These are phyloP conservation scores for Talaromyces rugulosus DNA, from an alignment of 2,329 filamentous ascomycete genomes.

Conservation along the genomic window DNA sequence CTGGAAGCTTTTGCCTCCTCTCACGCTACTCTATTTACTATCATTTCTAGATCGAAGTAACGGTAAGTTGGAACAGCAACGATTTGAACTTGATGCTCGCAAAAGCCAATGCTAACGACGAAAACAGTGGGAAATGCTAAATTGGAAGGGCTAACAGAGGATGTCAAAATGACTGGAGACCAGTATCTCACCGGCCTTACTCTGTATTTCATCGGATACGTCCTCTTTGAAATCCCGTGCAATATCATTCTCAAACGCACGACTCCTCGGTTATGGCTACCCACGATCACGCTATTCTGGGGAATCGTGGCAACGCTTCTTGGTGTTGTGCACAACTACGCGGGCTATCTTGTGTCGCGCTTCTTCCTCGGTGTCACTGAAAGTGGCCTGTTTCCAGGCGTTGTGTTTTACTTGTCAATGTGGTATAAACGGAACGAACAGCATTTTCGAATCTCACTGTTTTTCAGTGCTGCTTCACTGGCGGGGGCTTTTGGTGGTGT, in stretches of 20 bases:
- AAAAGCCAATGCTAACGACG: not conserved
- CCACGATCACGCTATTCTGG: slow-evolving; percentile 39
- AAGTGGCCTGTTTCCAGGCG: slow-evolving; percentile 51
- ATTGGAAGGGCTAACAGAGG: slow-evolving; percentile 60
- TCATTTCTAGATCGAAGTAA: slow-evolving; percentile 43
- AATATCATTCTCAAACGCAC: slow-evolving; percentile 27
- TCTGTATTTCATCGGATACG: slow-evolving; percentile 42
- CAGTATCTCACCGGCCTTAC: slow-evolving; percentile 68
- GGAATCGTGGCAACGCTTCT: slow-evolving; percentile 15
- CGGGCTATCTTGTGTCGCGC: slow-evolving; percentile 45
- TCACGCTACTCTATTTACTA: slow-evolving; percentile 43
- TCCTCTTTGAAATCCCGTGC: slow-evolving; percentile 24
- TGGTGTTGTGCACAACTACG: slow-evolving; percentile 14
- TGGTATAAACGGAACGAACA: slow-evolving; percentile 60
- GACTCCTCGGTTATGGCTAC: slow-evolving; percentile 35
- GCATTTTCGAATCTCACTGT: slow-evolving; percentile 56
- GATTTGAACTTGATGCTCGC: too few relatives aligned
- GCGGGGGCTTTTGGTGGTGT: slow-evolving; percentile 67
- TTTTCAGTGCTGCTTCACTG: slow-evolving; percentile 55
- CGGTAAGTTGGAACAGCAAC: not conserved
- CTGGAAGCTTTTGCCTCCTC: slow-evolving; percentile 37
- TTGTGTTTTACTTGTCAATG: slow-evolving; percentile 57
- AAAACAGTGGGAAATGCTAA: slow-evolving; percentile 57
- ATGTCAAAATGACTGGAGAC: slow-evolving; percentile 56
- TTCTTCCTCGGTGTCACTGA: slow-evolving; percentile 59